These are phyloP conservation scores for Umbilicus rupestris DNA, from an alignment of 164 flowering plant genomes.

Conservation along the genomic window DNA sequence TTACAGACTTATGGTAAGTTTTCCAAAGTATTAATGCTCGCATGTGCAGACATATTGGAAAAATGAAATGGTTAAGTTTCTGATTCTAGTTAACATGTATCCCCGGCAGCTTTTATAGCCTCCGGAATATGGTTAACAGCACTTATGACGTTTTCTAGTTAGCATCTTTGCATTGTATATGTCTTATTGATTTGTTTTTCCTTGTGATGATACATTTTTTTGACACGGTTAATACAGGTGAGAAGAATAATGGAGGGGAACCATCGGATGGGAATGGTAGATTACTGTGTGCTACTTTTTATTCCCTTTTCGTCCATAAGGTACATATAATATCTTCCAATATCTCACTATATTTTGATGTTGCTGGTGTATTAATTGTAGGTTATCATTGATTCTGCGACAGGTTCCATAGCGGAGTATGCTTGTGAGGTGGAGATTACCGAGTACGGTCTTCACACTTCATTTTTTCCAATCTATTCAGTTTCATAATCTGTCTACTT, in stretches of 20 bases:
- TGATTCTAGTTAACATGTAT: not conserved
- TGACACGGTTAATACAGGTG: conserved; percentile 33
- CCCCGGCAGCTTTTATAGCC: not conserved
- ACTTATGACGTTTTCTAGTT: no score
- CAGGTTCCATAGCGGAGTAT: conserved; percentile 76
- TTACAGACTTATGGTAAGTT: conserved; percentile 90
- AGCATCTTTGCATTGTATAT: not conserved
- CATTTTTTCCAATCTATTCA: not conserved
- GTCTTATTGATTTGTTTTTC: not conserved
- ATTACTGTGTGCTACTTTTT: conserved; percentile 11
- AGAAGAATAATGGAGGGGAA: conserved; percentile 96
- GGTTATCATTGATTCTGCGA: conserved; percentile 64
- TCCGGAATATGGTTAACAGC: not conserved
- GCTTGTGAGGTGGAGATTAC: conserved; percentile 97
- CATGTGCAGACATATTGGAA: not conserved
- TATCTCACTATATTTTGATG: conserved; percentile 12
- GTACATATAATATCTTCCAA: conserved; percentile 8
- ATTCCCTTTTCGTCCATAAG: conserved; percentile 12
- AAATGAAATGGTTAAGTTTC: not conserved
- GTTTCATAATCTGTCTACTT: not conserved
- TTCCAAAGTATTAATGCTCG: not conserved
- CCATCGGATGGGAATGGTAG: conserved; percentile 98
- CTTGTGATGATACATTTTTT: not conserved
- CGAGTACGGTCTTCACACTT: conserved; percentile 45
- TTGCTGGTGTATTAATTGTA: conserved; percentile 22